Conservation (phyloP, 441 rosid species). For the Codiaeum variegatum region DNA sequence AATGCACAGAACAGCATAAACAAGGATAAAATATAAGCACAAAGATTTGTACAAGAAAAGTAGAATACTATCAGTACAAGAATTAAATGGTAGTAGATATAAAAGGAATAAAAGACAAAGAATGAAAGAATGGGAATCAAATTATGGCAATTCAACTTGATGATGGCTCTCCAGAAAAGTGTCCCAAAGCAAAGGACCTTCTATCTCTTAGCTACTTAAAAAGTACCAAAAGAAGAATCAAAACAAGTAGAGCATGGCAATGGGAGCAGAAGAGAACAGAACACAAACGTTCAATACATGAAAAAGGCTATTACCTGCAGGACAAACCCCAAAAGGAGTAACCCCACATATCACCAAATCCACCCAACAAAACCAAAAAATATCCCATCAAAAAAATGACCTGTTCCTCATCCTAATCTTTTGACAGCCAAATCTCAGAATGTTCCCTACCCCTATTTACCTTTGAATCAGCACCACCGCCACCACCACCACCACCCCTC, state of each 20-base stretch:
- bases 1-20: conserved; percentile 10
- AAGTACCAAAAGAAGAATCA: conserved; percentile 13
- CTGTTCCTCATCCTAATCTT: conserved; percentile 45
- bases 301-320: conserved; percentile 12
- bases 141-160: conserved; percentile 19
- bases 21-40: not conserved
- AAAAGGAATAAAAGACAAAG: not conserved
- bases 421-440: conserved; percentile 60
- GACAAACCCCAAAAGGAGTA: conserved; percentile 27
- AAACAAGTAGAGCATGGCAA: conserved; percentile 21
- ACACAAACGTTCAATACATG: conserved; percentile 22
- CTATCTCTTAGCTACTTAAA: conserved; percentile 12
- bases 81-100: not conserved
- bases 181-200: conserved; percentile 16
- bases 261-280: conserved; percentile 2
- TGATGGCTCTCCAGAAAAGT: conserved; percentile 8
- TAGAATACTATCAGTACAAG: not conserved
- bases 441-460: conserved; percentile 42
- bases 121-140: conserved; percentile 1
- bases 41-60: too few species aligned
- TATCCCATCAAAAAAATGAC: conserved; percentile 44
- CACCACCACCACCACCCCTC: conserved; percentile 7
- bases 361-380: conserved; percentile 39
- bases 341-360: conserved; percentile 39
- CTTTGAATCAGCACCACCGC: conserved; percentile 86